Evolutionary conservation across 192 early-diverging fungal species (phyloP), one percentile per base, ranked within the genome.

Genomic region (Podila verticillata): DNA sequence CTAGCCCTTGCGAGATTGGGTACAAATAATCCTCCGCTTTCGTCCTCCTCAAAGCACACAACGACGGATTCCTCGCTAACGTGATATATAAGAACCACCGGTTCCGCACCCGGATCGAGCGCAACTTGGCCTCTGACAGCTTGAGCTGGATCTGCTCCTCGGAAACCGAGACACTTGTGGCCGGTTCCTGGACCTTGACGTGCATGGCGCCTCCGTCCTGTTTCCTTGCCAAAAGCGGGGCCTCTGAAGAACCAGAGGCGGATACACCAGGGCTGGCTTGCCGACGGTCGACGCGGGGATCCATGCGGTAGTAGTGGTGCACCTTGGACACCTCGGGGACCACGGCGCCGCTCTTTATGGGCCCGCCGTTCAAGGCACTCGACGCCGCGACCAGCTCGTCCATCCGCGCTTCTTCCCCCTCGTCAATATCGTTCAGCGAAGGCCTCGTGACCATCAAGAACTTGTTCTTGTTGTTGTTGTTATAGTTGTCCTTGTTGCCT

Each of bases 61-160:
- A 22, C 8, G 65, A 65, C 4, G 77, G 77, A n/a, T 80, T 80
- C 22, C 77, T 47, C 4, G 61, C 70, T 4, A 80, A 29, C 12
- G 77, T 80, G 10, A 80, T 65, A 28, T 72, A 72, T 1, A 80
- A 44, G 26, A 80, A 80, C 77, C 77, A 80, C 13, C 77, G 65
- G 26, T 80, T 80, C 4, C 77, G 69, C 7, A 68, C 58, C 48
- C 77, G 70, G 19, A 80, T 80, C 7, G 77, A 80, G 5, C 77
- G 77, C 19, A 68, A 44, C 47, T 65, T 80, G 20, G 77, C 77
- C 26, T 80, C 77, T 0, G 70, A 64, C 15, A 80, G 35, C 48
- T 57, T 67, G 31, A 63, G 70, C 15, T 48, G 65, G 51, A 80
- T 80, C 56, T 80, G 70, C 49, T 80, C 77, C 34, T 56, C 48